Evolutionary conservation across 306 rosid genomes (phyloP), one percentile per base, ranked within the genome.

Genomic region (Castanea mollissima): DNA sequence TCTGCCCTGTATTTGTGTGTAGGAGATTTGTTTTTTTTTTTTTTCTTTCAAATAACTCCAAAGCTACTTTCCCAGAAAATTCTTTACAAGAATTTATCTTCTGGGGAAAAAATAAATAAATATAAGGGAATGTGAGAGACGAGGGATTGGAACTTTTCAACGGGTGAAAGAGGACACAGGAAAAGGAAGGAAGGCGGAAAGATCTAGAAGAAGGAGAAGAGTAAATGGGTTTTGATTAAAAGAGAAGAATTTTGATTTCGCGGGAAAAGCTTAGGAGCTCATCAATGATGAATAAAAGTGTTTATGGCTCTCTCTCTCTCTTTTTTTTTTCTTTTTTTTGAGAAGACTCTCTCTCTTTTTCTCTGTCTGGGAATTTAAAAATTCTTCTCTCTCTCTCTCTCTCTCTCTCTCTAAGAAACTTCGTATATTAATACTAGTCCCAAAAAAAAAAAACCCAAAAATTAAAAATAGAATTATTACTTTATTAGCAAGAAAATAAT

Each of bases 221-320:
- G 16, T 57, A 78, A 1, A 51, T 71, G 41, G 13, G 67, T 19
- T 76, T 55, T 18, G n/a, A 62, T 76, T 10, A 75, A 75, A 54
- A 41, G 11, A 46, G 74, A 41, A 67, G 59, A 11, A 52, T 76
- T 7, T 85, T 44, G 67, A 56, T 81, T 86, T 83, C 88, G 88
- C 92, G 89, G 92, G 91, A 89, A 89, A 87, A 81, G 86, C 85
- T 78, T 79, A 3, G 86, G 34, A 79, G 76, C 89, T 86, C 84
- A 67, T 80, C 92, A 84, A 87, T 77, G 91, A 85, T 69, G 87
- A 79, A 80, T 75, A 76, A 62, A 68, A 25, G 68, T 4, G 38
- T 23, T 52, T 71, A 68, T n/a, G 55, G 54, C 16, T 12, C 16
- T 49, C 27, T 15, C 31, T 57, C 23, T 41, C n/a, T 23, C 64